A percentile compares a stretch with the other conserved stretches of the same genome.
Conservation (phyloP, 768 basidiomycete species). For the Saitozyma podzolica region DNA sequence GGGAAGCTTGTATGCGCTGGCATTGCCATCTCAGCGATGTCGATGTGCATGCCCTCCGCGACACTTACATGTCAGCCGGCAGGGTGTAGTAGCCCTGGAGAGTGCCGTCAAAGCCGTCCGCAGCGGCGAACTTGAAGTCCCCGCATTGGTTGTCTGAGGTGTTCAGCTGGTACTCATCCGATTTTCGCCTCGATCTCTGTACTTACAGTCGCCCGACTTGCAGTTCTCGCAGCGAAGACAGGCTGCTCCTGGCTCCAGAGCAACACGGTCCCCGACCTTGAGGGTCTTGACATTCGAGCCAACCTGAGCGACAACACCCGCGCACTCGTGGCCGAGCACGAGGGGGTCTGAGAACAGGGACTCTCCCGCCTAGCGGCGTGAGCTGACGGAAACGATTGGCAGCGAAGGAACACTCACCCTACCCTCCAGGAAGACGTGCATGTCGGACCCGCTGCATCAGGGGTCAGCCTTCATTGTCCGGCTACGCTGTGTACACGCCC, state of each 20-base stretch:
- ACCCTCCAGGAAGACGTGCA: constrained; percentile 18
- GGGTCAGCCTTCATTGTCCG: background rate
- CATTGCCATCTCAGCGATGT: constrained; percentile 6
- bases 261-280: constrained; percentile 81
- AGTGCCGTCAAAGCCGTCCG: constrained; percentile 79
- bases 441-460: constrained; percentile 22
- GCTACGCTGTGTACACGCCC: background rate
- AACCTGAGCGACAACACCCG: constrained; percentile 21
- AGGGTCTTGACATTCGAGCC: constrained; percentile 53
- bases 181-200: constrained; percentile 39
- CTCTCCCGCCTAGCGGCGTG: background rate
- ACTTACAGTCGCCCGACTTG: constrained; percentile 80
- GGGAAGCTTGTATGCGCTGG: constrained; percentile 17
- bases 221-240: constrained; percentile 78
- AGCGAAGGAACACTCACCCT: background rate
- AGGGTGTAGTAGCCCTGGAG: constrained; percentile 78
- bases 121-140: constrained; percentile 78
- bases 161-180: constrained; percentile 56
- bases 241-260: constrained; percentile 85
- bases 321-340: constrained; percentile 25
- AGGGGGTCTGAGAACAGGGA: constrained; percentile 12
- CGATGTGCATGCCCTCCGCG: background rate
- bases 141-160: constrained; percentile 60
- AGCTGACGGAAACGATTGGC: background rate
- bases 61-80: constrained; percentile 66